phyloP scores from a whole-genome alignment of 495 filamentous ascomycete species.

The Aspergillus homomorphus region DNA sequence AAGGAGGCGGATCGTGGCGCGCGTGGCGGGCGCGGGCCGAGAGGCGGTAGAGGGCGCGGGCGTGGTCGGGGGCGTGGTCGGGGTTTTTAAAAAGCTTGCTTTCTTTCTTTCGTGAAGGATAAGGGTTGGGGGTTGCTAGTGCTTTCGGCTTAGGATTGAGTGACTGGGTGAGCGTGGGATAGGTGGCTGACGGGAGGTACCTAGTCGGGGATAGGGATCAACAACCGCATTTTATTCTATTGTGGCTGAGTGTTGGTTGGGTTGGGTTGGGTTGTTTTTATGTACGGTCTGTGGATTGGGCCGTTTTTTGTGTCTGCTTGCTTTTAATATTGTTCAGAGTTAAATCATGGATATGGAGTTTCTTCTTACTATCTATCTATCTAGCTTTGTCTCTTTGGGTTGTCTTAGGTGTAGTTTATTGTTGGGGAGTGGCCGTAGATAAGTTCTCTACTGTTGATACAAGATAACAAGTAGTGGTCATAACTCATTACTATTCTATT shows the following conservation, averaged over 20 bases:
- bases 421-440: not conserved
- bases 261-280: too few relatives aligned
- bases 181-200: too few relatives aligned
- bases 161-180: too few relatives aligned
- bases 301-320: too few relatives aligned
- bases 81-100: conserved; percentile 61
- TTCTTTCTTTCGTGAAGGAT: not conserved
- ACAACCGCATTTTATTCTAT: too few relatives aligned
- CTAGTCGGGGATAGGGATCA: too few relatives aligned
- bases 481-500: conserved; percentile 1
- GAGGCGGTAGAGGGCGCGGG: conserved; percentile 53
- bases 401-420: not conserved
- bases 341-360: conserved; percentile 6
- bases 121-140: too few relatives aligned
- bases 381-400: not conserved
- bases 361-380: conserved; percentile 5
- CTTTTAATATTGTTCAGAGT: not conserved
- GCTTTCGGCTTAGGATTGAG: too few relatives aligned
- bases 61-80: conserved; percentile 61
- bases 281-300: too few relatives aligned
- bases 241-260: too few relatives aligned
- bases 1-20: conserved; percentile 81
- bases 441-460: too few relatives aligned
- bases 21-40: conserved; percentile 56
- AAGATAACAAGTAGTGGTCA: too few relatives aligned